These are phyloP conservation scores for Pseudognaphalium luteoalbum DNA, from an alignment of 129 eudicot genomes.

Conservation along the genomic window DNA sequence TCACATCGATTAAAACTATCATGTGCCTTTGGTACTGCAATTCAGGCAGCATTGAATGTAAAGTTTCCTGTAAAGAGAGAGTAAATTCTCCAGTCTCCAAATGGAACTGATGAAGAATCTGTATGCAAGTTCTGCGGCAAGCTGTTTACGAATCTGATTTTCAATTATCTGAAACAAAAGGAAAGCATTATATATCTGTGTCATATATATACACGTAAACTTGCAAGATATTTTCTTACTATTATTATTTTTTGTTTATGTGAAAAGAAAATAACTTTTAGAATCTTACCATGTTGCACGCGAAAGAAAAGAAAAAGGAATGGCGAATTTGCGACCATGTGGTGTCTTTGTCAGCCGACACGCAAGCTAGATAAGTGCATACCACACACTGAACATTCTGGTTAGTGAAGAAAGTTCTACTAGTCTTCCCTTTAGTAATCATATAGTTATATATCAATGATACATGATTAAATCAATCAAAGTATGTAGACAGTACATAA, in stretches of 20 bases:
- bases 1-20: slow-evolving; percentile 34
- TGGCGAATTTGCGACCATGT: slow-evolving; percentile 58
- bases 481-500: slow-evolving; percentile 17
- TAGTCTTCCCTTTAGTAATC: slow-evolving; percentile 30
- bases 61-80: slow-evolving; percentile 26
- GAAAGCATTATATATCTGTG: slow-evolving; percentile 15
- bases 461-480: slow-evolving; percentile 34
- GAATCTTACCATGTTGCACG: slow-evolving; percentile 68
- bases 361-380: slow-evolving; percentile 29
- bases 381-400: slow-evolving; percentile 42
- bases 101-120: slow-evolving; percentile 25
- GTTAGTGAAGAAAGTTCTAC: slow-evolving; percentile 35
- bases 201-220: slow-evolving; percentile 2
- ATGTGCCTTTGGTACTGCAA: slow-evolving; percentile 40
- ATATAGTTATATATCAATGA: slow-evolving; percentile 31
- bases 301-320: slow-evolving; percentile 64
- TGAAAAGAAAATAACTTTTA: slow-evolving; percentile 32
- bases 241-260: slow-evolving; percentile 21
- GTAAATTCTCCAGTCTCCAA: slow-evolving; percentile 21
- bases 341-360: slow-evolving; percentile 48
- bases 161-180: slow-evolving; percentile 27
- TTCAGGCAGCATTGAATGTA: slow-evolving; percentile 29
- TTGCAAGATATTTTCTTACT: slow-evolving; percentile 9
- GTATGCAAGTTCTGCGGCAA: slow-evolving; percentile 30
- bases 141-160: slow-evolving; percentile 20